These are phyloP conservation scores for Yamadazyma paraphyllophila DNA, from an alignment of 805 yeast species.

Conservation along the genomic window DNA sequence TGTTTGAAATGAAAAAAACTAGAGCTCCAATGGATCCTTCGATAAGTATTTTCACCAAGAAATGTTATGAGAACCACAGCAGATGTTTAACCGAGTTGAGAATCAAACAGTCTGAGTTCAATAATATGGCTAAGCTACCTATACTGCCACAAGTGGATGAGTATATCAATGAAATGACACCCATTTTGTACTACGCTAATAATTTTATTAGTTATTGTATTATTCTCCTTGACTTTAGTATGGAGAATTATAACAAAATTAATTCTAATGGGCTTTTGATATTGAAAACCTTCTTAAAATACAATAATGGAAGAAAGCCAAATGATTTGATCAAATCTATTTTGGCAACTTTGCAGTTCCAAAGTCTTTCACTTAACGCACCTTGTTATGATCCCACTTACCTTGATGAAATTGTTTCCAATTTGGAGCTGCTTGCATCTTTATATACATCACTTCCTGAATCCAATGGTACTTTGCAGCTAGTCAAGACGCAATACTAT, in stretches of 20 bases:
- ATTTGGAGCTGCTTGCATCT: slow-evolving; percentile 12
- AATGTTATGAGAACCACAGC: slow-evolving; percentile 16
- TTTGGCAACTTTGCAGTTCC: slow-evolving; percentile 10
- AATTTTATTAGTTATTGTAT: slow-evolving; percentile 14
- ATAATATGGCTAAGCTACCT: not conserved
- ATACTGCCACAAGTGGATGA: slow-evolving; percentile 7
- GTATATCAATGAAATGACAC: slow-evolving; percentile 15
- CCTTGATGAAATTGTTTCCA: slow-evolving; percentile 18
- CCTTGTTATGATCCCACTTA: slow-evolving; percentile 25
- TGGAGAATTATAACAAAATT: slow-evolving; percentile 14
- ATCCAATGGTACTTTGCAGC: not conserved
- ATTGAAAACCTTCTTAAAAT: slow-evolving; percentile 6
- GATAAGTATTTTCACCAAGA: slow-evolving; percentile 12
- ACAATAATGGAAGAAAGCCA: slow-evolving; percentile 9
- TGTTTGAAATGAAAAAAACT: slow-evolving; percentile 10
- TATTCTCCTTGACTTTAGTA: slow-evolving; percentile 12
- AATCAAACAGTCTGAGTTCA: slow-evolving; percentile 6
- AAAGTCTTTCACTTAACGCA: slow-evolving; percentile 19
- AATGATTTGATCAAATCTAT: slow-evolving; percentile 6
- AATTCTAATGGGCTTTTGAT: slow-evolving; percentile 9
- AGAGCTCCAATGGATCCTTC: slow-evolving; percentile 1
- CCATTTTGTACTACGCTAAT: slow-evolving; percentile 15
- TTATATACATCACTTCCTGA: slow-evolving; percentile 1
- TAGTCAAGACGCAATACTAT: slow-evolving; percentile 13
- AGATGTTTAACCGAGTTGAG: slow-evolving; percentile 11